Conservation (phyloP, 1,284 basidiomycete species). For the Inonotus obliquus region DNA sequence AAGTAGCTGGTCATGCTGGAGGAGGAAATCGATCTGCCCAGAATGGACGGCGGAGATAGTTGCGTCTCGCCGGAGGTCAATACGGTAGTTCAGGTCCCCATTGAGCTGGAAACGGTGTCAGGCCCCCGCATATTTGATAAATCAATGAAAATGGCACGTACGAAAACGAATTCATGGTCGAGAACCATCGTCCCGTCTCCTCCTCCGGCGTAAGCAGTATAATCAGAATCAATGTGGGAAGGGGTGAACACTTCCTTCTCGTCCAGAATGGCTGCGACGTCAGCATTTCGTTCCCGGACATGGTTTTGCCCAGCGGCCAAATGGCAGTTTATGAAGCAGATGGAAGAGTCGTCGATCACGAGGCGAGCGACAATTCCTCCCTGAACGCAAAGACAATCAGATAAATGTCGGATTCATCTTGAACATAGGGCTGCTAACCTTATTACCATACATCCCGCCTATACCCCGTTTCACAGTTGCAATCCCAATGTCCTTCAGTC, state of each 20-base stretch:
- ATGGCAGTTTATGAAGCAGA: slow-evolving; percentile 96
- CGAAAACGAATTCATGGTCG: slow-evolving; percentile 92
- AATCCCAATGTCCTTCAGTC: slow-evolving; percentile 69
- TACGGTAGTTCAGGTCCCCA: slow-evolving; percentile 90
- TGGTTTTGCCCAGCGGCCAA: slow-evolving; percentile 90
- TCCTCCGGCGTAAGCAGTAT: slow-evolving; percentile 76
- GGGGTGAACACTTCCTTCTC: slow-evolving; percentile 68
- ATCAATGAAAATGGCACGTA: slow-evolving; percentile 39
- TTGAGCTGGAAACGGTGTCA: slow-evolving; percentile 44
- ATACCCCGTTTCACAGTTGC: slow-evolving; percentile 88
- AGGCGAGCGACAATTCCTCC: slow-evolving; percentile 91
- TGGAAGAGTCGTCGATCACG: slow-evolving; percentile 84
- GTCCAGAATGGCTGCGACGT: slow-evolving; percentile 83
- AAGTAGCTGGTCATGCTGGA: slow-evolving; percentile 82
- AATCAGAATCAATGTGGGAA: slow-evolving; percentile 38
- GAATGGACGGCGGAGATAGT: slow-evolving; percentile 66
- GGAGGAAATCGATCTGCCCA: slow-evolving; percentile 60
- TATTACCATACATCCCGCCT: slow-evolving; percentile 92
- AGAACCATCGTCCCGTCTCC: slow-evolving; percentile 93
- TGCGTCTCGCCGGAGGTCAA: slow-evolving; percentile 83
- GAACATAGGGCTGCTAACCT: slow-evolving; percentile 49
- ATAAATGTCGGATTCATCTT: neutral
- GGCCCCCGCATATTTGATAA: neutral
- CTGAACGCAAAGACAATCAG: slow-evolving; percentile 33
- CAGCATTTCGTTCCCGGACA: slow-evolving; percentile 78